Base-by-base conservation (phyloP, 306 rosid species). In the Styphnolobium japonicum region DNA sequence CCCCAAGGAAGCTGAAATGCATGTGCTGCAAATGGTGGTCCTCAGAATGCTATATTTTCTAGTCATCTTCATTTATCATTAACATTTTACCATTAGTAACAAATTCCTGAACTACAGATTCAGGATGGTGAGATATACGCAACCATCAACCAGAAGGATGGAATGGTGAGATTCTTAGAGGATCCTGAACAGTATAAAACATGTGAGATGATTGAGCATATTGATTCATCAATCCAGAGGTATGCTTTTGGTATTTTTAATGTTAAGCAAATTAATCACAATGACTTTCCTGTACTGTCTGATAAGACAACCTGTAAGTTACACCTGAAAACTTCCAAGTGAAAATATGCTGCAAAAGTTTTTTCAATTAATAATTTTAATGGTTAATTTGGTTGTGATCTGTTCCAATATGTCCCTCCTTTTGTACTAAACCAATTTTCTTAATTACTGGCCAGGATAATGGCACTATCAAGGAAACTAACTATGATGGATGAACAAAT, bases 101-200 rank as follows among this genome's bases (percentile, higher is more conserved):
- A 11, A 21, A 64, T 71, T 81, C 40, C 29, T 39, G 10, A 79
- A 66, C 69, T 79, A 40, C 74, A 90, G 97, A 92, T 92, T 70
- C 92, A 92, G 85, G 91, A 92, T 71, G 93, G 96, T 58, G 91
- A 92, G 80, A 92, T 92, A 74, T 85, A 79, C 76, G 96, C 97
- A 21, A 78, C 89, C 18, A 92, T 92, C 56, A 90, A 90, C 78
- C 92, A 89, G 64, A 92, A 92, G 86, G 97, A 92, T 67, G 97
- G 96, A 76, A 92, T 90, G 97, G 96, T 90, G 67, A 90, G 97
- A 84, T 92, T 92, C 85, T 87, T 90, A 29, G 97, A 92, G 92
- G 97, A 92, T 84, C 88, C 92, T 64, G 96, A 92, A 78, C 90
- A 92, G 60, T 89, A 90, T 79, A 92, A 89, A 84, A 69, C 89